phyloP scores from a whole-genome alignment of 805 yeast species.

The Maudiozyma pseudohumilis region DNA sequence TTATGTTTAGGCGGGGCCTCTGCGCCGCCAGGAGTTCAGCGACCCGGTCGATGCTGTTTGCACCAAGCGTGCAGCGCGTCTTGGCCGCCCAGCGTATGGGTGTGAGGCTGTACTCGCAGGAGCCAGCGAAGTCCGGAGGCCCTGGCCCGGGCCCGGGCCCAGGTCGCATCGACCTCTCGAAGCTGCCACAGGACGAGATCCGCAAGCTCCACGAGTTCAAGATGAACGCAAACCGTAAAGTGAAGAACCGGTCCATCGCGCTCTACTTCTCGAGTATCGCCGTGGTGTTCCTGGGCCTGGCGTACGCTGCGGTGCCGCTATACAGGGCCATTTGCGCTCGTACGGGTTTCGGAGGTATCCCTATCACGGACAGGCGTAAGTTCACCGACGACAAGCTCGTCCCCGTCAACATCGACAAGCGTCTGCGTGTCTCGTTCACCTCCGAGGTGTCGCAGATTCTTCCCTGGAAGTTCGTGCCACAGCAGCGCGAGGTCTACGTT shows the following conservation, averaged over 20 bases:
- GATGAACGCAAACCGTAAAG: slow-evolving; percentile 19
- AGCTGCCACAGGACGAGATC: slow-evolving; percentile 22
- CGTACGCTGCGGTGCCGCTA: slow-evolving; percentile 87
- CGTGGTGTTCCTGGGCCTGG: slow-evolving; percentile 59
- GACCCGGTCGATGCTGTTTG: no score
- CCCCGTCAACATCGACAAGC: slow-evolving; percentile 77
- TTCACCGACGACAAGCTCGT: slow-evolving; percentile 81
- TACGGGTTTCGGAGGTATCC: slow-evolving; percentile 94
- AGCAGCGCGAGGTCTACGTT: slow-evolving; percentile 84
- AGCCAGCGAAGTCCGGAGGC: no score
- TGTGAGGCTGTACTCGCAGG: no score
- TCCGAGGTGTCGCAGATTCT: slow-evolving; percentile 83
- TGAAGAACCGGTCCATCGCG: slow-evolving; percentile 44
- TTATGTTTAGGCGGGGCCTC: no score
- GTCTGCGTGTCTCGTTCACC: slow-evolving; percentile 78
- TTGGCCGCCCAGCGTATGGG: no score
- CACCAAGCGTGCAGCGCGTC: no score
- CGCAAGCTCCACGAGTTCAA: slow-evolving; percentile 14
- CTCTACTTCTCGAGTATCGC: slow-evolving; percentile 62
- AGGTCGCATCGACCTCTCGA: slow-evolving; percentile 16
- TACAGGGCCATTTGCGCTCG: slow-evolving; percentile 86
- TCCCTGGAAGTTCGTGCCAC: slow-evolving; percentile 94
- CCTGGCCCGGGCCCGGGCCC: no score
- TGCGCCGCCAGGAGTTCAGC: no score
- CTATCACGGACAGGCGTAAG: slow-evolving; percentile 71